Conservation (phyloP, 2,329 filamentous ascomycete genomes). For the Massarina eburnea region DNA sequence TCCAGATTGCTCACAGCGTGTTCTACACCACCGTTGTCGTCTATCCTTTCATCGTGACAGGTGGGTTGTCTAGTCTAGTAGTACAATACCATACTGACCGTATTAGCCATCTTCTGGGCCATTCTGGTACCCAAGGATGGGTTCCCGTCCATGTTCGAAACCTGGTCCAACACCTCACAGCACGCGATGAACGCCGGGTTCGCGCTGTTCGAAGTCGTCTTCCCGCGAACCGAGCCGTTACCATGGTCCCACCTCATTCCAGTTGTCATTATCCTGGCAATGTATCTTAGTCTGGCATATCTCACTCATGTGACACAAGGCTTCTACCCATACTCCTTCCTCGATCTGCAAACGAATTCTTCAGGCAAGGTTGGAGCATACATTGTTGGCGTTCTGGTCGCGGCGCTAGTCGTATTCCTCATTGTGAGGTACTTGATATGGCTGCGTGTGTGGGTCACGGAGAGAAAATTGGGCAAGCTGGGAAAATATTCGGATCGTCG, state of each 20-base stretch:
- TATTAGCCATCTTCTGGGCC: conserved; percentile 47
- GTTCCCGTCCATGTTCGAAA: conserved; percentile 38
- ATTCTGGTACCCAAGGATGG: conserved; percentile 35
- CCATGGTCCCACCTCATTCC: conserved; percentile 68
- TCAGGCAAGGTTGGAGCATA: conserved; percentile 64
- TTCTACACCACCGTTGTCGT: conserved; percentile 48
- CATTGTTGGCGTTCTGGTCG: conserved; percentile 54
- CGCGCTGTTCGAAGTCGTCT: conserved; percentile 72
- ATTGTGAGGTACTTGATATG: conserved; percentile 45
- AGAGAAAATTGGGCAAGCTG: conserved; percentile 45
- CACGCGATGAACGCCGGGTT: conserved; percentile 75
- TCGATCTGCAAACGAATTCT: conserved; percentile 59
- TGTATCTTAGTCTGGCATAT: conserved; percentile 75
- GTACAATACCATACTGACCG: conserved; percentile 12
- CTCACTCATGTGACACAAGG: conserved; percentile 68
- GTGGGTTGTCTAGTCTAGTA: conserved; percentile 30
- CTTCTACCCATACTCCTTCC: conserved; percentile 77
- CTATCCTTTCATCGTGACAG: conserved; percentile 49
- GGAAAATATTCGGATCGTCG: conserved; percentile 37
- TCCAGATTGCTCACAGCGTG: conserved; percentile 44
- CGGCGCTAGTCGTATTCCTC: conserved; percentile 43
- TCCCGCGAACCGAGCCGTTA: conserved; percentile 66
- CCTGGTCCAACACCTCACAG: conserved; percentile 67
- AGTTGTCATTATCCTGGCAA: conserved; percentile 68
- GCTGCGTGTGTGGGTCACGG: conserved; percentile 46